phyloP scores from a whole-genome alignment of 1,284 basidiomycete species.

The Lignosus rhinocerotis region DNA sequence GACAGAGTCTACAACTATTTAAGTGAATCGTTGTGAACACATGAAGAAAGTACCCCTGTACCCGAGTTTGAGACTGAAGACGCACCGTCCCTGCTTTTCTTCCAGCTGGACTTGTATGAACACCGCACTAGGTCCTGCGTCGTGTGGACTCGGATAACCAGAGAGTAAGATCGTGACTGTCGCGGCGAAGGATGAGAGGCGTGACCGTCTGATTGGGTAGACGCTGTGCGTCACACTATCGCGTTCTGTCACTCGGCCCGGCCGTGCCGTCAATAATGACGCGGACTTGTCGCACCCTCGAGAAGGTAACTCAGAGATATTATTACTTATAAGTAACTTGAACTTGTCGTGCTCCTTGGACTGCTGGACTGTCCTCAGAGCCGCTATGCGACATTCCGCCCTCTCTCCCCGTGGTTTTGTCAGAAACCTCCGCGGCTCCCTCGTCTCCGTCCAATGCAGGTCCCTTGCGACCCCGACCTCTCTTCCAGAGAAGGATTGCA shows the following conservation, averaged over 20 bases:
- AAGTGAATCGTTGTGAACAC: no score
- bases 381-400: slow-evolving; percentile 13
- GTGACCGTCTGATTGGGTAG: not conserved
- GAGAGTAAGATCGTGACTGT: no score
- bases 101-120: no score
- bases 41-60: no score
- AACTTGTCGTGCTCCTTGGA: not conserved
- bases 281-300: slow-evolving; percentile 2
- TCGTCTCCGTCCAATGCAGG: slow-evolving; percentile 23
- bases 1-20: no score
- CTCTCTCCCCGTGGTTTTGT: slow-evolving; percentile 8
- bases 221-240: not conserved
- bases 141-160: no score
- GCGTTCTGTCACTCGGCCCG: not conserved
- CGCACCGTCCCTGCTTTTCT: no score
- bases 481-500: slow-evolving; percentile 63
- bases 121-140: no score
- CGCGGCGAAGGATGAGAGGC: no score
- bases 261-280: slow-evolving; percentile 4
- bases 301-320: not conserved
- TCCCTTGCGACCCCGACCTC: slow-evolving; percentile 57
- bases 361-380: slow-evolving; percentile 13
- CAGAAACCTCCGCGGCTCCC: not conserved
- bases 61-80: no score
- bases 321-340: not conserved